Base-by-base conservation (phyloP, 1,139 yeast genomes). In the Lodderomyces jiufengensis region DNA sequence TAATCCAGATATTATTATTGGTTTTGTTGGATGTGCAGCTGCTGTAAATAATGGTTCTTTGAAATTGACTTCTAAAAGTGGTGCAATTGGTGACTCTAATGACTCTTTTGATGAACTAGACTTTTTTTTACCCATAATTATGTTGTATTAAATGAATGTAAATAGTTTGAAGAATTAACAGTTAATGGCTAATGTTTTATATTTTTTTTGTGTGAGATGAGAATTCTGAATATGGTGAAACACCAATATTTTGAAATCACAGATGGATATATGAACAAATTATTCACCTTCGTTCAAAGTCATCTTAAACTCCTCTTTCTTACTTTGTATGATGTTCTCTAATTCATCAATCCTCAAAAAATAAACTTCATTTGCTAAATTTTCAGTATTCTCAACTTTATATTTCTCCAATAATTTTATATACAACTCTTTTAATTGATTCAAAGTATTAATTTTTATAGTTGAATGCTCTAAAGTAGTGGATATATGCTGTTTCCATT, bases 11-110 rank as follows among this genome's bases (percentile, higher is more conserved):
- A 78, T 73, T 14, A 86, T 54, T 7, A 83, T 58, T 2, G 85
- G 84, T 46, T 69, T 62, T 3, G 78, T 64, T 0, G 97, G 97
- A 54, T 88, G 96, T 21, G 87, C 80, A 7, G 85, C 85, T n/a
- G 80, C 55, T 1, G 92, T 64, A 55, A 88, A 87, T 22, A 88
- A 60, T 3, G 95, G 94, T 31, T 81, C 80, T 1, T 59, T 48
- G 44, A 66, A 75, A 29, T 62, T 59, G 22, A 78, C 50, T 43
- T 78, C 82, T 6, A 77, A 49, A n/a, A 78, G 59, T 0, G 84
- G 84, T 4, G 73, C 50, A 2, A 65, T 63, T 6, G 52, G 49
- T 1, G 77, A 67, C 40, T 66, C 73, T 31, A 61, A 41, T 5
- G 64, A 63, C 2, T 66, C 67, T 37, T 48, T 55, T 18, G 49